Conservation (phyloP, 2,329 filamentous ascomycete genomes). For the Penicillium sclerotigenum region DNA sequence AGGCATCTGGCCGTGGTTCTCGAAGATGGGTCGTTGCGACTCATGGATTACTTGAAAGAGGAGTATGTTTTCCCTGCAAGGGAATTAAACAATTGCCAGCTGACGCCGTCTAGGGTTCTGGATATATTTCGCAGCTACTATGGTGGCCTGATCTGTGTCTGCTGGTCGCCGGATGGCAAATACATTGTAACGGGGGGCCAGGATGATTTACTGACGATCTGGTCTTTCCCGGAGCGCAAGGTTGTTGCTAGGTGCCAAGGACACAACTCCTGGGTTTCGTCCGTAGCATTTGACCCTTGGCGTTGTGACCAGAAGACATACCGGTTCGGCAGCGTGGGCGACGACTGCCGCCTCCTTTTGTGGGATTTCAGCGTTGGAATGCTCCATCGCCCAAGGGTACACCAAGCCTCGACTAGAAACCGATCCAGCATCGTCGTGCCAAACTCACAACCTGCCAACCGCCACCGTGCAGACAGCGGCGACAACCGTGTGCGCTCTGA, state of each 20-base stretch:
- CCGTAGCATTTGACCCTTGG: conserved; percentile 95
- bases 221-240: conserved; percentile 78
- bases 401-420: conserved; percentile 38
- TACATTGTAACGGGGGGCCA: conserved; percentile 94
- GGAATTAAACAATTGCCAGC: background rate
- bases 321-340: conserved; percentile 90
- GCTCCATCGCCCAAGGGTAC: conserved; percentile 81
- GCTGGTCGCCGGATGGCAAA: conserved; percentile 95
- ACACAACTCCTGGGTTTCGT: conserved; percentile 92
- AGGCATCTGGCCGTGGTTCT: conserved; percentile 84
- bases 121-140: conserved; percentile 91
- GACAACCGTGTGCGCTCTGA: conserved; percentile 65
- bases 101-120: conserved; percentile 60
- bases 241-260: conserved; percentile 91
- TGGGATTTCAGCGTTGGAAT: conserved; percentile 99
- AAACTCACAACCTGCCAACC: conserved; percentile 43
- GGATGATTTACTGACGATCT: conserved; percentile 94
- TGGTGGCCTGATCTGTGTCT: conserved; percentile 86
- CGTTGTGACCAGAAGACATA: conserved; percentile 94
- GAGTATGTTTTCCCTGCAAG: conserved; percentile 55
- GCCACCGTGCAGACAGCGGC: conserved; percentile 61
- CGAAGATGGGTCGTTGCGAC: conserved; percentile 83
- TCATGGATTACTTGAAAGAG: conserved; percentile 90
- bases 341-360: conserved; percentile 83
- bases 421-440: conserved; percentile 36